Evolutionary conservation across 2,329 filamentous ascomycete genomes (phyloP), one percentile per base, ranked within the genome.

Genomic region (Teratosphaeria pseudoeucalypti): DNA sequence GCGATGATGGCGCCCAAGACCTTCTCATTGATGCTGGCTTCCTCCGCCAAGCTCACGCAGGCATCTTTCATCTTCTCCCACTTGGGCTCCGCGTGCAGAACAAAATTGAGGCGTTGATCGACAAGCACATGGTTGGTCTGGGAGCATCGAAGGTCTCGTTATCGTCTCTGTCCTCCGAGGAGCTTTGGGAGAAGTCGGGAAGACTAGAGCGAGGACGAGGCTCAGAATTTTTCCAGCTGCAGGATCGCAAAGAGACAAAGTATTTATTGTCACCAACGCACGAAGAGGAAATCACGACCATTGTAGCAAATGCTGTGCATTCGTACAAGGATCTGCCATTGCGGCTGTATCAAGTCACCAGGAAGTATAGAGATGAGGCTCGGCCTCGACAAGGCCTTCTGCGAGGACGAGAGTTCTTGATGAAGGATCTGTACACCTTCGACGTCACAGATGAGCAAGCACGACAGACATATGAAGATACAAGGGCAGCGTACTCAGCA

Each of bases 401-500:
- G 9, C 85, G 94, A 10, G 88, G 90, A 0, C 85, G 91, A 62
- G 94, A 99, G 70, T 99, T 99, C 68, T 76, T 90, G 66, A 99
- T 99, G 94, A 99, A 99, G 74, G 94, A 99, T 73, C 81, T 99
- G 0, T 99, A 99, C 72, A 96, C 92, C 0, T 99, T 99, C 70
- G 94, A 99, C 70, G 76, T 81, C 39, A 86, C 81, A 3, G 72
- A 79, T 0, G 75, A 82, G 29, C 77, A 82, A n/a, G 92, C 92
- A 1, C 77, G 92, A n/a, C 75, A 82, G 56, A 96, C 92, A 0
- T 99, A 99, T 66, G 75, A 83, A 6, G 76, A 85, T 52, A 90
- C 96, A 2, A 84, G 88, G 56, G 72, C 74, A 43, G 87, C 88
- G 1, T 99, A 99, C 71, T 79, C 78, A 12, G 80, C 80, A 19